A percentile compares a stretch with the other conserved stretches of the same genome.
Evolutionary conservation across 768 basidiomycete species (phyloP).

Genomic region (Tulasnella sp.): DNA sequence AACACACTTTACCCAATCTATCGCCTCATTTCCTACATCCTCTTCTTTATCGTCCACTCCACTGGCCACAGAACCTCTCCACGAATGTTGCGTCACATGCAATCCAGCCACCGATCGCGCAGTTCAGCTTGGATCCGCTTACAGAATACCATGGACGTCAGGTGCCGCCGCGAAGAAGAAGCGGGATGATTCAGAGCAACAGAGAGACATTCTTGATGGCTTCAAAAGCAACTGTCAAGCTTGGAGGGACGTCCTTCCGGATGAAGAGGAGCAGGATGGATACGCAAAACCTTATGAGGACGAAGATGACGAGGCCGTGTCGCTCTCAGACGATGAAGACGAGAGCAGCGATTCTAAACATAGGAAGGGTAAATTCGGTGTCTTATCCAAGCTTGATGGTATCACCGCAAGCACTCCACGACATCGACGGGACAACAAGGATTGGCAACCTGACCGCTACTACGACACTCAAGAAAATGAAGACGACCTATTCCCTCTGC

Average conservation of each 20-base stretch:
- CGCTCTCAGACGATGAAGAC: no score
- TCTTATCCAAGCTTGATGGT: constrained; percentile 11
- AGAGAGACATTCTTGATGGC: constrained; percentile 6
- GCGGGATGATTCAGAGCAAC: constrained; percentile 8
- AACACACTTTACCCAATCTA: not conserved
- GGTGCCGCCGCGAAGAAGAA: constrained; percentile 15
- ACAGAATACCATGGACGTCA: constrained; percentile 6
- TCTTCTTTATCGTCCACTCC: not conserved
- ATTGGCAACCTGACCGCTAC: constrained; percentile 9
- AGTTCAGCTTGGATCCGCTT: not conserved
- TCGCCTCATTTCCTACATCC: not conserved
- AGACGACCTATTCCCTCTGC: constrained; percentile 11
- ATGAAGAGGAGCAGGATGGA: constrained; percentile 7
- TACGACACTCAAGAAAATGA: constrained; percentile 9
- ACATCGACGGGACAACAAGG: constrained; percentile 8
- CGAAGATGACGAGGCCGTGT: not conserved
- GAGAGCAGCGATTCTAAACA: no score
- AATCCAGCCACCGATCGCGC: not conserved
- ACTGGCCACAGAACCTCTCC: constrained; percentile 4
- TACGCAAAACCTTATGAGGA: not conserved
- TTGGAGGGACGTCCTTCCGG: not conserved
- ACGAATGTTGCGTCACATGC: constrained; percentile 4
- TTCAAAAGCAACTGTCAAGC: not conserved
- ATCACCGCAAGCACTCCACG: not conserved
- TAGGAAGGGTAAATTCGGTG: not conserved